These are phyloP conservation scores for Fragaria nilgerrensis DNA, from an alignment of 306 rosid genomes.

Conservation along the genomic window DNA sequence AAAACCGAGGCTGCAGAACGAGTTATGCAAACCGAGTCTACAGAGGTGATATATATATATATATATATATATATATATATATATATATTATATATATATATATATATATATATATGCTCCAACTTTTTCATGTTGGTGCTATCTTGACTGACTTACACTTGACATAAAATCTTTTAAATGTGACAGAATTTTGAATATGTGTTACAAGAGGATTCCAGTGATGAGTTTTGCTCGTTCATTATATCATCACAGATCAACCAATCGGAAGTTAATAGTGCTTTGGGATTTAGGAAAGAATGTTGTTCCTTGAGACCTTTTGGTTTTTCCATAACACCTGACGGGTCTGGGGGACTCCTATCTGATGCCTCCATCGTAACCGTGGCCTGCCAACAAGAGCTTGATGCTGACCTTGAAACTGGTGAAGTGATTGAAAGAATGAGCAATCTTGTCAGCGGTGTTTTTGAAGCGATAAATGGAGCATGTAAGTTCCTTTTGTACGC, in stretches of 20 bases:
- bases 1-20: background rate
- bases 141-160: background rate
- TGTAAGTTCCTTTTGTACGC: background rate
- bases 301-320: slow-evolving; percentile 19
- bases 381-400: slow-evolving; percentile 18
- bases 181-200: slow-evolving; percentile 13
- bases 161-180: background rate
- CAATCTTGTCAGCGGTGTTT: slow-evolving; percentile 1
- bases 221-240: slow-evolving; percentile 28
- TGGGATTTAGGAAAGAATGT: background rate
- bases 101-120: no score
- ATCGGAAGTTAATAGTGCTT: background rate
- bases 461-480: slow-evolving; percentile 6
- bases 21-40: background rate
- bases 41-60: slow-evolving; percentile 7
- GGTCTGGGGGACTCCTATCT: slow-evolving; percentile 13
- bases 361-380: slow-evolving; percentile 24
- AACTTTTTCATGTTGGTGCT: background rate
- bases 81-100: no score
- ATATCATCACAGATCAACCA: slow-evolving; percentile 13
- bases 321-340: slow-evolving; percentile 30
- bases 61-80: no score
- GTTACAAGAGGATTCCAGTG: slow-evolving; percentile 23
- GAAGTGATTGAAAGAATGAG: slow-evolving; percentile 17
- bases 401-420: background rate